Conservation (phyloP, 768 basidiomycete species). For the Mycena leptocephala region DNA sequence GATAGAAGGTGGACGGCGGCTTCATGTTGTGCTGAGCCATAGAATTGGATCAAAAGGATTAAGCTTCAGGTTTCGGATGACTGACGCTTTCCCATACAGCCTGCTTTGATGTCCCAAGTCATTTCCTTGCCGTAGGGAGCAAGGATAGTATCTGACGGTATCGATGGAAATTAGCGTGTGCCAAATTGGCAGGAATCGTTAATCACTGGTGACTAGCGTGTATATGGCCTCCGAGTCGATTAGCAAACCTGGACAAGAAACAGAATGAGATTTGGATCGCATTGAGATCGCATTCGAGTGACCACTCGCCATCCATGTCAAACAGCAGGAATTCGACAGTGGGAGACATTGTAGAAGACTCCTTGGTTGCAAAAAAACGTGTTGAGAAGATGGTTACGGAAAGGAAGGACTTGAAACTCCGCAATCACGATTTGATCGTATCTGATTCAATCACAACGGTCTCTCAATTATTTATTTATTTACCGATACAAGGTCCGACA, state of each 20-base stretch:
- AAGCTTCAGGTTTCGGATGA: not conserved
- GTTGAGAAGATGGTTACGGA: not conserved
- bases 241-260: conserved; percentile 68
- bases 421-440: not conserved
- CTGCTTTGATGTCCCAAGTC: conserved; percentile 94
- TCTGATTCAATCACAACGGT: no score
- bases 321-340: conserved; percentile 74
- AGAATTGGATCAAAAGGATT: not conserved
- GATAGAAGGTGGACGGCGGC: conserved; percentile 81
- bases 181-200: not conserved
- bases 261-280: not conserved
- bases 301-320: conserved; percentile 77
- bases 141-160: conserved; percentile 76
- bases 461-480: no score
- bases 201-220: conserved; percentile 84
- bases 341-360: not conserved
- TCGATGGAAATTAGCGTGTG: not conserved
- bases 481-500: no score
- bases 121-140: conserved; percentile 80
- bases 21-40: conserved; percentile 73
- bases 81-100: conserved; percentile 89
- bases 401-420: not conserved
- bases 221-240: conserved; percentile 87
- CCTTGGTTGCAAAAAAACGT: not conserved
- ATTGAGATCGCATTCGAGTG: not conserved